These are phyloP conservation scores for Candida glucosophila DNA, from an alignment of 1,139 yeast genomes.

Conservation along the genomic window DNA sequence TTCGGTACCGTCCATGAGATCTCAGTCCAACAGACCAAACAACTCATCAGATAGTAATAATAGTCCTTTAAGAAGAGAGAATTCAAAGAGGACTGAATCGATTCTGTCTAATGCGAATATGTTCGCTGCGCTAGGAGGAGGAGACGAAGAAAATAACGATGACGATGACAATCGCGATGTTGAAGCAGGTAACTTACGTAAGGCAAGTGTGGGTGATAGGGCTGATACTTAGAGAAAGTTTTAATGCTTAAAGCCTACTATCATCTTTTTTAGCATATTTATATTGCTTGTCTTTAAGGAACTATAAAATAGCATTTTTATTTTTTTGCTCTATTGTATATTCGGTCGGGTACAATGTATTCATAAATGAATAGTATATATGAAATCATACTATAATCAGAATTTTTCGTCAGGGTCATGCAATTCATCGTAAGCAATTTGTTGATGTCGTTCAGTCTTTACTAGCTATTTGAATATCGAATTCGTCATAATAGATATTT, in stretches of 20 bases:
- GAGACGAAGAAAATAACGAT: slow-evolving; percentile 20
- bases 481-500: slow-evolving; percentile 29
- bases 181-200: slow-evolving; percentile 5
- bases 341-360: too few relatives aligned
- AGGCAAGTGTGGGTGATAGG: too few relatives aligned
- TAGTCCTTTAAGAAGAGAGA: slow-evolving; percentile 23
- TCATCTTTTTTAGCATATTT: background rate
- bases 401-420: too few relatives aligned
- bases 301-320: slow-evolving; percentile 7
- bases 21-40: slow-evolving; percentile 23
- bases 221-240: too few relatives aligned
- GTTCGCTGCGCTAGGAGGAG: slow-evolving; percentile 49
- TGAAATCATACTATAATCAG: too few relatives aligned
- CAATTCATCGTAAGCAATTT: too few relatives aligned
- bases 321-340: slow-evolving; percentile 3
- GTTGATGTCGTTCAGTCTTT: too few relatives aligned
- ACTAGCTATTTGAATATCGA: slow-evolving; percentile 2
- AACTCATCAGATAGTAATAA: slow-evolving; percentile 10
- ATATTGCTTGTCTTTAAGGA: background rate
- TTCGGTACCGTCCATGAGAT: slow-evolving; percentile 21
- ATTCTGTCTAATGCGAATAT: slow-evolving; percentile 35
- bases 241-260: too few relatives aligned
- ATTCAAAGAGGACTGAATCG: slow-evolving; percentile 38
- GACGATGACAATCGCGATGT: slow-evolving; percentile 10
- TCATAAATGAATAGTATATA: too few relatives aligned